Evolutionary conservation across 2,329 filamentous ascomycete genomes (phyloP), one percentile per base, ranked within the genome.

Genomic region (Penicillium sp.): DNA sequence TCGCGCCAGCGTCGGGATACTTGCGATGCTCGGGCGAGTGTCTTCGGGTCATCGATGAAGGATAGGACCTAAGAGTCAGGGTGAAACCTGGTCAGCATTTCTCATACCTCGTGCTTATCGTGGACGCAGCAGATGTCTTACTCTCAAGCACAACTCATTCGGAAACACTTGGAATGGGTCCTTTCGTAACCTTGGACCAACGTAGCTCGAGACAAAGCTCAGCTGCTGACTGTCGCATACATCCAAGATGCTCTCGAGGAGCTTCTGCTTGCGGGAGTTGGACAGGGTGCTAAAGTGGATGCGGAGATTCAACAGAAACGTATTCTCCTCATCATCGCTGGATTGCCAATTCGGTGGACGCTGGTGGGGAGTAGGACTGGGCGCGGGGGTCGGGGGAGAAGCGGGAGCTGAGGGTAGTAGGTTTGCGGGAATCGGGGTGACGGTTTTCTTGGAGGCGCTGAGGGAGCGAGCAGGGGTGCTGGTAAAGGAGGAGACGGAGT

Each of bases 1-100:
- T 97, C 93, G 65, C 92, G 87, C 95, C 95, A 99, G 76, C 93
- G 87, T 67, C 89, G 89, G 58, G 95, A 99, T n/a, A 99, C 95
- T 76, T 98, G 94, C 5, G 94, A 97, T 56, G 95, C 91, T 75
- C 95, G 87, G 42, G 93, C 94, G 51, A 99, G 84, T 2, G 96
- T 96, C 75, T 93, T 95, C 1, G 95, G 93, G 73, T 99, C 95
- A 73, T 99, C 95, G 73, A 99, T 94, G 76, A 96, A 99, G 47
- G 94, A 96, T 55, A 99, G 84, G 67, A 99, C 91, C 91, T 97
- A n/a, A n/a, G n/a, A 64, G 26, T 49, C 28, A 53, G 53, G 53
- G 55, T 26, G 44, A 45, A 24, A 7, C 19, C 1, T 13, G 30
- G 44, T 57, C 54, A 57, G 40, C 28, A 19, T 42, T 51, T 19